Evolutionary conservation across 495 filamentous ascomycete genomes (phyloP).

Genomic region (Aspergillus avenaceus): DNA sequence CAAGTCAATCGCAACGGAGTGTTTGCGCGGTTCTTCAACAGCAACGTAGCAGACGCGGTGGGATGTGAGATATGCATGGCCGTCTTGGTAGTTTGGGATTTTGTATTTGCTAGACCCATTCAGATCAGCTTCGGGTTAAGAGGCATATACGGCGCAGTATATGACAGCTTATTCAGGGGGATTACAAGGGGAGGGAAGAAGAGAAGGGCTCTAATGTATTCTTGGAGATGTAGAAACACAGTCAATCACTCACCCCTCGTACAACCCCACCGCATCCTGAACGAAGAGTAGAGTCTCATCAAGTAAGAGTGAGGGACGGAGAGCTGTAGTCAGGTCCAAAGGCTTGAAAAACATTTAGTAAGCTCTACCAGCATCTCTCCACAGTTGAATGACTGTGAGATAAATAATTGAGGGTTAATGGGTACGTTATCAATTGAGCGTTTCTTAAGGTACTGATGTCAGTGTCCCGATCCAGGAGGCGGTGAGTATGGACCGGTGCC

Average conservation of each 20-base stretch:
- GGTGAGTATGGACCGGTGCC: neutral
- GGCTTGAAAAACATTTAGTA: slow-evolving; percentile 92
- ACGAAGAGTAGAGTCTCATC: slow-evolving; percentile 93
- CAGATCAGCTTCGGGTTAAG: neutral
- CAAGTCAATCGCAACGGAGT: slow-evolving; percentile 79
- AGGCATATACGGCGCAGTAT: neutral
- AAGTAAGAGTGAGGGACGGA: slow-evolving; percentile 83
- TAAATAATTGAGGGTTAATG: too few species aligned
- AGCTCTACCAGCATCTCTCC: slow-evolving; percentile 36
- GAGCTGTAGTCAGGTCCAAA: slow-evolving; percentile 89
- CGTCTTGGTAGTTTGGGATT: slow-evolving; percentile 89
- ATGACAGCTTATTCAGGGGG: neutral
- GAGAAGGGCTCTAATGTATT: too few species aligned
- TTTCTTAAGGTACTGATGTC: slow-evolving; percentile 4
- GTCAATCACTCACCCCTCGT: slow-evolving; percentile 76
- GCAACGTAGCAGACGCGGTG: slow-evolving; percentile 95
- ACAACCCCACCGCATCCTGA: slow-evolving; percentile 93
- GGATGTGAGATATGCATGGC: slow-evolving; percentile 92
- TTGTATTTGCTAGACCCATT: slow-evolving; percentile 73
- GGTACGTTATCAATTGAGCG: too few species aligned
- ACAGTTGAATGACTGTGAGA: slow-evolving; percentile 2
- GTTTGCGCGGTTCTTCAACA: slow-evolving; percentile 77
- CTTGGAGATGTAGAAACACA: neutral
- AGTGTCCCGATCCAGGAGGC: slow-evolving; percentile 4
- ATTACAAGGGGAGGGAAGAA: too few species aligned